These are phyloP conservation scores for Fusarium sp. DNA, from an alignment of 2,329 filamentous ascomycete genomes.

Conservation along the genomic window DNA sequence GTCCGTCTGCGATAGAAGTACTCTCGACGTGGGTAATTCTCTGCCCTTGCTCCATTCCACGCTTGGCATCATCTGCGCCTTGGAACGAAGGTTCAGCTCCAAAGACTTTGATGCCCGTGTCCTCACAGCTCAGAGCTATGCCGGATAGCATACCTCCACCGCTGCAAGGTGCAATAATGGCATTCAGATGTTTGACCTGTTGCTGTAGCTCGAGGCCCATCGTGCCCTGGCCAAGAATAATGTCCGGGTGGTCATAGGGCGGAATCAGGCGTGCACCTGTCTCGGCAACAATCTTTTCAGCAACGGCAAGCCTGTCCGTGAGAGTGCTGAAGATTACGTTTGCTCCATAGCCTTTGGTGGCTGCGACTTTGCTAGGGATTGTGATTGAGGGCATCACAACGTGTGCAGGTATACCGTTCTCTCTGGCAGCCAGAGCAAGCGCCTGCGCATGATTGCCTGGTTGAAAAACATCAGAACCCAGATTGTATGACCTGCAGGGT, in stretches of 20 bases:
- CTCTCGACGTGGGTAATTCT: conserved; percentile 1
- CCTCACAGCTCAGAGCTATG: conserved; percentile 1
- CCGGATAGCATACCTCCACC: conserved; percentile 1
- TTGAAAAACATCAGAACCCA: too few species aligned
- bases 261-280: conserved; percentile 6
- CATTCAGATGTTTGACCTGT: background rate
- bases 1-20: background rate
- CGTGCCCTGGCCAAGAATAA: conserved; percentile 1
- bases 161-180: background rate
- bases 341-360: conserved; percentile 3
- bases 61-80: conserved; percentile 10
- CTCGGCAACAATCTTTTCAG: background rate
- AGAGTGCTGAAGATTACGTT: conserved; percentile 5
- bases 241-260: background rate
- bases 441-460: conserved; percentile 8
- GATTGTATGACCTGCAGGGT: too few species aligned
- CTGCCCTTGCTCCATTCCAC: background rate
- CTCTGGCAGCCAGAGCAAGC: background rate
- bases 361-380: conserved; percentile 1
- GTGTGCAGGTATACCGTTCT: conserved; percentile 5
- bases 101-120: conserved; percentile 1
- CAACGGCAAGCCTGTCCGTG: conserved; percentile 1
- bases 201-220: conserved; percentile 3
- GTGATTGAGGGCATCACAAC: conserved; percentile 13
- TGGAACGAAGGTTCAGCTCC: conserved; percentile 3